Evolutionary conservation across 2,329 filamentous ascomycete genomes (phyloP).

Genomic region (Fusarium xyrophilum): DNA sequence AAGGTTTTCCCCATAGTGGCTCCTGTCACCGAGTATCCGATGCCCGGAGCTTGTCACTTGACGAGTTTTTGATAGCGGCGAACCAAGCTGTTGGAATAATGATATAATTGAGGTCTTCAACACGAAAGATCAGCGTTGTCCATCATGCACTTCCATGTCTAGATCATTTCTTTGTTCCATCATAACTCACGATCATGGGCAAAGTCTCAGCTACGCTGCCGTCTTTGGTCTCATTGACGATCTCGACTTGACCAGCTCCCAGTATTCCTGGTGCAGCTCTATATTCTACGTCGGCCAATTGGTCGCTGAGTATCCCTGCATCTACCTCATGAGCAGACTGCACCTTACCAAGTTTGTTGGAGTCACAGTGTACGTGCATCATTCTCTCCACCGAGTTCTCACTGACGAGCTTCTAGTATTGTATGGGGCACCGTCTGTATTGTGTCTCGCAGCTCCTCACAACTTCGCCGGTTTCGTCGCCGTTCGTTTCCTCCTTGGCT

Average conservation of each 20-base stretch:
- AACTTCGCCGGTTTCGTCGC: neutral
- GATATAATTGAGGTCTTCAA: neutral
- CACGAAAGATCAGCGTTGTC: neutral
- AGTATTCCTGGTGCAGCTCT: neutral
- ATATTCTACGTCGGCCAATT: neutral
- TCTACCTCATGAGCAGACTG: neutral
- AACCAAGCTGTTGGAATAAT: neutral
- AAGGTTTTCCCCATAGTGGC: neutral
- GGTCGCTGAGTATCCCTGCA: neutral
- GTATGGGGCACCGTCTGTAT: neutral
- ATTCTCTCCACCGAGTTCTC: rapidly evolving
- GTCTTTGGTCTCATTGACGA: neutral
- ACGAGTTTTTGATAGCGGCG: neutral
- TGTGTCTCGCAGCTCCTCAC: neutral
- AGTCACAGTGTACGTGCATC: neutral
- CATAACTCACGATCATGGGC: neutral
- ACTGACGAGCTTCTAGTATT: neutral
- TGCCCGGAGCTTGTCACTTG: neutral
- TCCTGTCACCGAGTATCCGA: neutral
- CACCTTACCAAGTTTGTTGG: neutral
- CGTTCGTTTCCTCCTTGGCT: neutral
- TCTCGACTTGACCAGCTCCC: neutral
- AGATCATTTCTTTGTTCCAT: neutral
- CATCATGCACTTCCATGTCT: neutral
- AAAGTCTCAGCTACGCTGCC: neutral